Evolutionary conservation across 352 stramenopile genomes (phyloP).

Genomic region (Phytophthora syringae): DNA sequence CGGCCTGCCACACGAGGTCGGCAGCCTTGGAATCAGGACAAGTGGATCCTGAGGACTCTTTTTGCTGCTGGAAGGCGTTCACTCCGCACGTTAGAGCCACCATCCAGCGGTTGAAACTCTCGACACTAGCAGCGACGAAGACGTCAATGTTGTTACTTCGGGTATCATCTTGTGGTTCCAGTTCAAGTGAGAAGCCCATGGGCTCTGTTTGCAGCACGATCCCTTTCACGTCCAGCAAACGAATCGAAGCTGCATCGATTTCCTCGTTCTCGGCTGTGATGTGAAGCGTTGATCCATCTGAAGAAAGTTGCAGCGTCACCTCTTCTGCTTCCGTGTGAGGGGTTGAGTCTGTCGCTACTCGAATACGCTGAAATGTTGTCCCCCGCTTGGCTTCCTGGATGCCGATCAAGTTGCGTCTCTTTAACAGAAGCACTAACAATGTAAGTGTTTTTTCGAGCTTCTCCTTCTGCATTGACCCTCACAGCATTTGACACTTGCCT

Average conservation of each 20-base stretch:
- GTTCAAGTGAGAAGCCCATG: constrained; percentile 25
- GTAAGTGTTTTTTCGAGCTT: background rate
- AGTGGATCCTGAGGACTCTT: background rate
- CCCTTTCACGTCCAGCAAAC: constrained; percentile 15
- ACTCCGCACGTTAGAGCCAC: constrained; percentile 44
- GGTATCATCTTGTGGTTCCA: background rate
- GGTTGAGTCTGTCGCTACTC: background rate
- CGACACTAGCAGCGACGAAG: constrained; percentile 7
- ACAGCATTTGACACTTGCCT: constrained; percentile 21
- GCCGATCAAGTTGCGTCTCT: constrained; percentile 30
- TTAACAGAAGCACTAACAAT: background rate
- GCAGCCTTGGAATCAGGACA: constrained; percentile 6
- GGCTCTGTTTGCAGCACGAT: constrained; percentile 6
- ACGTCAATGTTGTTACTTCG: background rate
- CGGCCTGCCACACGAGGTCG: constrained; percentile 51
- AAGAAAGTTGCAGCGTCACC: constrained; percentile 14
- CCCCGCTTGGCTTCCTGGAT: constrained; percentile 44
- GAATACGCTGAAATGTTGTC: constrained; percentile 22
- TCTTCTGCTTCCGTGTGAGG: background rate
- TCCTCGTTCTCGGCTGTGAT: background rate
- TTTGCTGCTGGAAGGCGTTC: constrained; percentile 47
- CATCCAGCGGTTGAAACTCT: constrained; percentile 40
- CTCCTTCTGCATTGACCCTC: background rate
- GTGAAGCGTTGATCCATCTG: constrained; percentile 26
- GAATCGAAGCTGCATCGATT: background rate